Evolutionary conservation across 139 green algal species (phyloP).

Genomic region (Coccomyxa sp.): DNA sequence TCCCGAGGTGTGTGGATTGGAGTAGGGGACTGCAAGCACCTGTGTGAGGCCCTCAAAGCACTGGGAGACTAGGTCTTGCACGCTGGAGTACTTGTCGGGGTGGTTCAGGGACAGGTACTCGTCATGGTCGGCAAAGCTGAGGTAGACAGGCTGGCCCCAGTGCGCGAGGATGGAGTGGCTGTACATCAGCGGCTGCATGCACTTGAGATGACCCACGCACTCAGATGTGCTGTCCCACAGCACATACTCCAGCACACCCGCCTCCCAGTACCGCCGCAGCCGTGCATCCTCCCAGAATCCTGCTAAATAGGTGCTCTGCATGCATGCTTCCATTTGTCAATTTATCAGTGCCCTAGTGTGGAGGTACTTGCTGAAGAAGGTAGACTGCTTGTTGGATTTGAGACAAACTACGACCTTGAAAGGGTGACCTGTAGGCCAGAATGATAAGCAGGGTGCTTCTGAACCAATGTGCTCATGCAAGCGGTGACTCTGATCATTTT

Average conservation of each 20-base stretch:
- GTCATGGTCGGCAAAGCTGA: background rate
- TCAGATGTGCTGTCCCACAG: conserved; percentile 2
- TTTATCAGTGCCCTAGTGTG: no score
- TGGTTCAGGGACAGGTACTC: background rate
- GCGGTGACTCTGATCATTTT: no score
- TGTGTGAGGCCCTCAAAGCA: background rate
- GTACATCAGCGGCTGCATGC: conserved; percentile 6
- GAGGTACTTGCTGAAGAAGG: no score
- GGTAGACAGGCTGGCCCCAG: background rate
- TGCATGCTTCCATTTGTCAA: background rate
- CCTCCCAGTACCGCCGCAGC: background rate
- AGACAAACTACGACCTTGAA: no score
- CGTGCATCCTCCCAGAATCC: background rate
- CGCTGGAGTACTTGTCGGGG: background rate
- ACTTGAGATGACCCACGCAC: conserved; percentile 2
- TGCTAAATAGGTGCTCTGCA: background rate
- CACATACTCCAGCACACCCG: background rate
- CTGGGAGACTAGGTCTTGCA: background rate
- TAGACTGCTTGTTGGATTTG: no score
- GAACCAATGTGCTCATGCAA: no score
- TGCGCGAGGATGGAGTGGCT: background rate
- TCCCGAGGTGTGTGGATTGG: no score
- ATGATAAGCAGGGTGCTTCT: no score
- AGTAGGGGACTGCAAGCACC: background rate
- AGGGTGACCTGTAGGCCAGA: no score